Evolutionary conservation across 495 filamentous ascomycete genomes (phyloP).

Genomic region (Penicillium bovifimosum): DNA sequence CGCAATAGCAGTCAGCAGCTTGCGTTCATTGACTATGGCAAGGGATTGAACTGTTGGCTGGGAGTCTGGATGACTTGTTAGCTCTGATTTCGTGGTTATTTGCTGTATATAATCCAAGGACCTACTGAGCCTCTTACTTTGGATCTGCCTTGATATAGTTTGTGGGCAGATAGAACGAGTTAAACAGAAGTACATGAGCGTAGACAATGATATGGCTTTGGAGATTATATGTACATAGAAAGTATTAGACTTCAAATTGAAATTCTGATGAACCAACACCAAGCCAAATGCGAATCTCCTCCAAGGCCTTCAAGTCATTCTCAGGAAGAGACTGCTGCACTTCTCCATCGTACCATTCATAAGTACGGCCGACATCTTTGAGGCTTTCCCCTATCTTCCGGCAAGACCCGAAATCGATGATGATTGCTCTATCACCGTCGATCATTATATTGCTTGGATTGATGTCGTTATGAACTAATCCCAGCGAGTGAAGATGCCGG

Average conservation of each 20-base stretch:
- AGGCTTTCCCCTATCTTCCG: slow-evolving; percentile 15
- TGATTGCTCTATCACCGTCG: slow-evolving; percentile 21
- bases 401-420: slow-evolving; percentile 36
- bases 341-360: neutral
- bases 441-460: slow-evolving; percentile 29
- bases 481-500: slow-evolving; percentile 9
- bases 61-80: too few species aligned
- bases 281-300: slow-evolving; percentile 13
- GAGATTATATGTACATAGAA: neutral
- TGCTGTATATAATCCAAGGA: too few species aligned
- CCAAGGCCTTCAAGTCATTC: slow-evolving; percentile 9
- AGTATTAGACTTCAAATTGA: slow-evolving; percentile 5
- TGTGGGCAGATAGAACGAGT: too few species aligned
- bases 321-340: neutral
- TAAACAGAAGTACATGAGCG: too few species aligned
- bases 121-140: too few species aligned
- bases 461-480: slow-evolving; percentile 28
- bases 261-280: neutral
- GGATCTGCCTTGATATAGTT: too few species aligned
- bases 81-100: too few species aligned
- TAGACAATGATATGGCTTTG: too few species aligned
- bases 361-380: neutral
- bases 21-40: too few species aligned
- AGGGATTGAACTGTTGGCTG: too few species aligned
- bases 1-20: too few species aligned